Base-by-base conservation (phyloP, 805 yeast genomes). In the Wickerhamia fluorescens region DNA sequence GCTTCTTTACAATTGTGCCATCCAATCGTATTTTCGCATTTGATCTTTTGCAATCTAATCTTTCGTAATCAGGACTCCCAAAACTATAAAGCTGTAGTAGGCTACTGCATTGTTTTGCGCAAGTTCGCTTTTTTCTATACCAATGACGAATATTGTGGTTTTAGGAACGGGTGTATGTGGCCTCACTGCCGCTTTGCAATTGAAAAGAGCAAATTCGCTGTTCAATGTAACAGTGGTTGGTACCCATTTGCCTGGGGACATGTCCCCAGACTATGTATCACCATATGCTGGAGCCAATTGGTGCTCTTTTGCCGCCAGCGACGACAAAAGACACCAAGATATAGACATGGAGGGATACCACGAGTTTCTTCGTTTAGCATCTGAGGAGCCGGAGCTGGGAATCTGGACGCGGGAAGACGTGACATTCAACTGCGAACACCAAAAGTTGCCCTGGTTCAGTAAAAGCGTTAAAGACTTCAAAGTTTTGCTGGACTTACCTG, bases 211-310 rank as follows among this genome's bases (percentile, higher is more conserved):
- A 16, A 31, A 25, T 20, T 28, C 33, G 2, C 27, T 34, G 2
- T 37, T 36, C 29, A 47, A 50, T 14, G 45, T 61, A 24, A 53
- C 63, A 3, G 43, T 59, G 13, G 55, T 49, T 4, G 64, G 51
- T 0, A 41, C 46, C 2, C 49, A 67, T 37, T 46, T 76, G 16
- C 83, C 83, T 2, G 79, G 81, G 1, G 83, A 77, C 46, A 33
- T 44, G 17, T 38, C 49, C 26, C 64, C 66, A 28, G 64, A 65
- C 7, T 78, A 73, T 44, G 66, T 82, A 3, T 74, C 81, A 0
- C 84, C 85, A 3, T 71, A 63, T 47, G 86, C 85, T 1, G 86
- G 86, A 4, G 87, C 85, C 25, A 73, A 78, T 41, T 78, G 85
- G 83, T 62, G 59, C 27, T 70, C 80, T 8, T 73, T 75, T 52